phyloP scores from a whole-genome alignment of 192 early-diverging fungal genomes.

The Coemansia sp. region DNA sequence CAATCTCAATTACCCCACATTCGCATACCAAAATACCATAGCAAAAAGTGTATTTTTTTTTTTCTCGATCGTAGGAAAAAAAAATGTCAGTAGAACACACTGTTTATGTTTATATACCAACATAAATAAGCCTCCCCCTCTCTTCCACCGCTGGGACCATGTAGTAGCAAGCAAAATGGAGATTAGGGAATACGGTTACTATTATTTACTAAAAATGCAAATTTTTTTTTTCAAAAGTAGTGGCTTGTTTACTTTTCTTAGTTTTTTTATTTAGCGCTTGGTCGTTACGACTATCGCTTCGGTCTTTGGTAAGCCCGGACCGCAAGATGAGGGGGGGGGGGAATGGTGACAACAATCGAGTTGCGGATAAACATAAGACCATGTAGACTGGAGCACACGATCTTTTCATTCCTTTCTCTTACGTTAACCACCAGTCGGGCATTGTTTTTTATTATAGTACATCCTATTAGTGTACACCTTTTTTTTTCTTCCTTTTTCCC shows the following conservation, averaged over 20 bases:
- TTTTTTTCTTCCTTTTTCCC: not conserved
- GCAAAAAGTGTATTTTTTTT: not conserved
- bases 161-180: not conserved
- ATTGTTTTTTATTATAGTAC: slow-evolving; percentile 7
- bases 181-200: not conserved
- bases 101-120: not conserved
- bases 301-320: not conserved
- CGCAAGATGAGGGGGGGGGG: not conserved
- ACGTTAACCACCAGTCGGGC: not conserved
- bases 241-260: slow-evolving; percentile 1
- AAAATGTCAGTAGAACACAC: not conserved
- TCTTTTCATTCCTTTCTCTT: not conserved
- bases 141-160: not conserved
- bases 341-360: not conserved
- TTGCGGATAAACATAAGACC: slow-evolving; percentile 12
- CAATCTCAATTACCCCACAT: not conserved
- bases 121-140: not conserved
- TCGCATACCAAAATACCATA: not conserved
- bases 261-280: not conserved
- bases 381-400: not conserved
- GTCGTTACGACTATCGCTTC: not conserved
- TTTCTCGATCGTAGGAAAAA: no score
- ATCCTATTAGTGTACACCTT: slow-evolving; percentile 1
- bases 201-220: not conserved
- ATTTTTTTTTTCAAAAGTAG: not conserved